Evolutionary conservation across 208 protist species (phyloP), one percentile per base, ranked within the genome.

Genomic region (Acanthamoeba royreba): DNA sequence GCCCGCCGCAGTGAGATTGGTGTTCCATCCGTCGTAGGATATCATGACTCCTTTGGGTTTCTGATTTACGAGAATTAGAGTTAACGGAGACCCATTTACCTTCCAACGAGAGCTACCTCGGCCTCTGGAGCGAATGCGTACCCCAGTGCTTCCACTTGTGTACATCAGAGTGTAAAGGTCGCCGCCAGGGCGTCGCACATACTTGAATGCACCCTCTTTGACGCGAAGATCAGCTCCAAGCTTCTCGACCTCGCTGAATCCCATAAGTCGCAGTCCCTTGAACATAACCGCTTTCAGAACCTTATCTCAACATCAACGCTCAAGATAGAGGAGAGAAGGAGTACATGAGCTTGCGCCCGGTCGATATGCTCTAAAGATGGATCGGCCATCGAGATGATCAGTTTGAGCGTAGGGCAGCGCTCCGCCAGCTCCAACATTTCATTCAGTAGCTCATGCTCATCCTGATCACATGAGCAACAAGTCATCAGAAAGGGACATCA

Each of bases 71-170:
- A 8, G 2, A n/a, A n/a, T n/a, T n/a, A n/a, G n/a, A n/a, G n/a
- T n/a, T n/a, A n/a, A n/a, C n/a, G n/a, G n/a, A n/a, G n/a, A n/a
- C n/a, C n/a, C n/a, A 28, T 7, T 28, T 33, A 25, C 77, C 9
- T 7, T n/a, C 47, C 13, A 4, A 83, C 72, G 45, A 7, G 72
- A 7, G 3, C 3, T 11, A 4, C 4, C 40, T 83, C 43, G n/a
- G n/a, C n/a, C n/a, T n/a, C n/a, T n/a, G n/a, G 40, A 4, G 40
- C 4, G 40, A 8, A n/a, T 9, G 35, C 28, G 43, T 87, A 87
- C 79, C 42, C 79, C 79, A 13, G 79, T 87, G 79, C 79, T 87
- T 38, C 79, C 79, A 35, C 79, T 87, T 25, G 79, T 87, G 49
- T 63, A 87, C 79, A 87, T 87, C 25, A 87, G 79, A 25, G 79